Evolutionary conservation across 805 yeast genomes (phyloP).

Genomic region (Metschnikowia kunwiensis): DNA sequence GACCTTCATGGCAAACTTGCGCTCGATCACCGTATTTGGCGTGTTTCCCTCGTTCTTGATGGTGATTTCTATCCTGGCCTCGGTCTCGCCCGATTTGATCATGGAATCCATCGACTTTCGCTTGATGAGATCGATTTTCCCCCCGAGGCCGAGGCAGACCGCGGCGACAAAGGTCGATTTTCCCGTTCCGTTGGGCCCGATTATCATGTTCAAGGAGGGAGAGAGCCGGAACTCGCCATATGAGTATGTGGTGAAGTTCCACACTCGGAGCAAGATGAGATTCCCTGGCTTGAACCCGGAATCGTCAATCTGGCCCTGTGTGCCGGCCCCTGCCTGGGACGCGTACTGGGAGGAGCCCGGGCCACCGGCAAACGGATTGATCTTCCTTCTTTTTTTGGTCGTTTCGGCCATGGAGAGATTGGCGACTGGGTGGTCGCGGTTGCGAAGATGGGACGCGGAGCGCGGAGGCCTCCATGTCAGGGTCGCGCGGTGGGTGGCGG

Average conservation of each 20-base stretch:
- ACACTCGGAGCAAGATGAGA: slow-evolving; percentile 48
- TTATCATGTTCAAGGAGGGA: slow-evolving; percentile 83
- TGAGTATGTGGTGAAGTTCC: slow-evolving; percentile 67
- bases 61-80: slow-evolving; percentile 49
- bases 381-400: slow-evolving; percentile 4
- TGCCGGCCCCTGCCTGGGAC: neutral
- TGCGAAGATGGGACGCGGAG: no score
- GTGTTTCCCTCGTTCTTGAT: slow-evolving; percentile 39
- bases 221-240: slow-evolving; percentile 71
- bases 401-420: no score
- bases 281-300: slow-evolving; percentile 41
- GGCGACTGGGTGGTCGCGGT: no score
- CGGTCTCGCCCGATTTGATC: slow-evolving; percentile 62
- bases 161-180: slow-evolving; percentile 93
- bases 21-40: slow-evolving; percentile 37
- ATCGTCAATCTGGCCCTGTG: neutral
- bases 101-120: slow-evolving; percentile 64
- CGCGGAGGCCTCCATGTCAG: no score
- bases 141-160: slow-evolving; percentile 83
- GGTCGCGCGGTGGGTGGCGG: no score
- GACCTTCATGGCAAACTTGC: slow-evolving; percentile 42
- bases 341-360: neutral
- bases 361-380: slow-evolving; percentile 4
- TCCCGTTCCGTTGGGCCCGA: slow-evolving; percentile 97
- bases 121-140: slow-evolving; percentile 70